Base-by-base conservation (phyloP, 2,329 filamentous ascomycete species). In the Fusarium tuaranense region DNA sequence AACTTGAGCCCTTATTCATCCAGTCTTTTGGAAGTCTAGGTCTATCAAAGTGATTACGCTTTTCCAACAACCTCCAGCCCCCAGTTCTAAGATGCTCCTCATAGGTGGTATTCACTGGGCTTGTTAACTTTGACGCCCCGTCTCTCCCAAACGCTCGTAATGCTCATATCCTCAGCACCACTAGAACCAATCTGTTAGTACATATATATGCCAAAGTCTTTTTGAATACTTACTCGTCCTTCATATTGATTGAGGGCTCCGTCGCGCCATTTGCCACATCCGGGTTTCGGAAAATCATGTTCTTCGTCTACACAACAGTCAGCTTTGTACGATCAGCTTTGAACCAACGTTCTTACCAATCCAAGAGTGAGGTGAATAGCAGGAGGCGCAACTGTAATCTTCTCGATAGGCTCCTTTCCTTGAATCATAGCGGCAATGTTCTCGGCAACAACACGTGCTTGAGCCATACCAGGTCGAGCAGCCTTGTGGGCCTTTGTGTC, bases 401-500 rank as follows among this genome's bases (percentile, higher is more conserved):
- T 63, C 12, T 76, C 61, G 2, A 25, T 48, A 1, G 77, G 65
- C 10, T 71, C 13, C 8, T 62, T 48, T 0, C 76, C 77, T 0
- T 67, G 58, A 5, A 79, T 72, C 74, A 77, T 69, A 5, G 77
- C 73, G 2, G 64, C 53, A 18, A 79, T 77, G 7, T 79, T 79
- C 22, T 79, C 70, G 0, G 77, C 73, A 4, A 78, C 77, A 0
- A 78, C 74, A 2, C 51, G 53, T 0, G 77, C 77, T 22, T 79
- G 77, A 2, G 67, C 77, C 0, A 67, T 30, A 9, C 77, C 77
- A 0, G 77, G 77, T 0, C 77, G 51, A 0, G 77, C 77, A 1
- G 77, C 77, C 10, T 79, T 79, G 59, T 79, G 77, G 1, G 77
- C 77, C 0, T 76, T 75, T n/a, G 68, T 78, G 2, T 79, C 77